A percentile compares a stretch with the other conserved stretches of the same genome.
Conservation (phyloP, 257 asterid genomes). For the Lavandula angustifolia region DNA sequence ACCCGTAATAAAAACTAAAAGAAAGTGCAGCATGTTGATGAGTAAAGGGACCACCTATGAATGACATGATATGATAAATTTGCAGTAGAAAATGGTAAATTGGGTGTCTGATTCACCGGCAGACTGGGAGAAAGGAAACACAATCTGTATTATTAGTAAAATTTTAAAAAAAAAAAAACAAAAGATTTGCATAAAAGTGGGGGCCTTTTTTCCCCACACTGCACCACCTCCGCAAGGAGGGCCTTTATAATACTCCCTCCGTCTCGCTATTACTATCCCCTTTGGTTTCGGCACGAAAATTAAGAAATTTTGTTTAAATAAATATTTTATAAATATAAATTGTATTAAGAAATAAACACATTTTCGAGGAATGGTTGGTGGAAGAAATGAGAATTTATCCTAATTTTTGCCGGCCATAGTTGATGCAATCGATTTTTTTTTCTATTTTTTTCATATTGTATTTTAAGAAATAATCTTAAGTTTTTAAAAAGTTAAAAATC, state of each 20-base stretch:
- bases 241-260: slow-evolving; percentile 2
- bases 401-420: no score
- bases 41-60: slow-evolving; percentile 53
- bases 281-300: no score
- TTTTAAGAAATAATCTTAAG: no score
- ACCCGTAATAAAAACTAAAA: neutral
- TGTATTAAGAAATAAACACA: no score
- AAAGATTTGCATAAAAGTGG: slow-evolving; percentile 55
- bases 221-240: neutral
- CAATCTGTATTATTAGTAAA: slow-evolving; percentile 35
- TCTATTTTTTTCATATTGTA: no score
- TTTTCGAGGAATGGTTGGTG: no score
- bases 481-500: no score
- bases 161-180: slow-evolving; percentile 39
- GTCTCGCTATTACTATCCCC: no score
- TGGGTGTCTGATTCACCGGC: slow-evolving; percentile 65
- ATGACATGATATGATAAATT: slow-evolving; percentile 23
- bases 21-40: slow-evolving; percentile 18
- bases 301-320: no score
- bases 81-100: slow-evolving; percentile 36
- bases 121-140: slow-evolving; percentile 70
- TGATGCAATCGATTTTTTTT: no score
- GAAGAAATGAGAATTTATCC: no score
- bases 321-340: no score
- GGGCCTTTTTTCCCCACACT: slow-evolving; percentile 45